Evolutionary conservation across 1,284 basidiomycete species (phyloP), one percentile per base, ranked within the genome.

Genomic region (Microbotryum intermedium): DNA sequence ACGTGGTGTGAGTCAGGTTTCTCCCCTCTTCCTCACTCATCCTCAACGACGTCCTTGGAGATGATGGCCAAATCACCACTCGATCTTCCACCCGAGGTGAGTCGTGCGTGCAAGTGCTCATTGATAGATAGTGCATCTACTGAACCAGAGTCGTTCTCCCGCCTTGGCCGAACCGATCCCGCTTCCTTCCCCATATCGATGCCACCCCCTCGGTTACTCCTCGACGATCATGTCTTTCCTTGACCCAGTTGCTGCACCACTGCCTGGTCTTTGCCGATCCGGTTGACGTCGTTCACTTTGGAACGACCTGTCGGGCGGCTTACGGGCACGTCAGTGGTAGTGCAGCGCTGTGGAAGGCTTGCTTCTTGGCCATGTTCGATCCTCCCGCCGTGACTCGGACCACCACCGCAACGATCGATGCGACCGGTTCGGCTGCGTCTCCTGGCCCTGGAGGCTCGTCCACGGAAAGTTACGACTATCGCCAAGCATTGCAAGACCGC

Each of bases 1-100:
- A n/a, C n/a, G n/a, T n/a, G n/a, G n/a, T n/a, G n/a, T n/a, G n/a
- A n/a, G n/a, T n/a, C n/a, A n/a, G n/a, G n/a, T n/a, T n/a, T n/a
- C n/a, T n/a, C n/a, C n/a, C n/a, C n/a, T n/a, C n/a, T n/a, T n/a
- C n/a, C n/a, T n/a, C n/a, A n/a, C n/a, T n/a, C n/a, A n/a, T n/a
- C n/a, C n/a, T 39, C 34, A 39, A 6, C 34, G 34, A 39, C 34
- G 18, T 9, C 34, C 34, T 5, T 39, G 34, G 34, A 16, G 6
- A 16, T 11, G 13, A 39, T 39, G 34, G 34, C 34, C 18, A 6
- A 10, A 18, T 39, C 34, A 39, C 34, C 34, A 16, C 39, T 61
- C 1, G 39, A 51, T 3, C 56, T 61, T 3, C 60, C 60, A 23
- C 60, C 60, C 30, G 60, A 61, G 34, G 60, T 58, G 13, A 20